A percentile compares a stretch with the other conserved stretches of the same genome.
Conservation (phyloP, 164 flowering plant species). For the Stephania japonica region DNA sequence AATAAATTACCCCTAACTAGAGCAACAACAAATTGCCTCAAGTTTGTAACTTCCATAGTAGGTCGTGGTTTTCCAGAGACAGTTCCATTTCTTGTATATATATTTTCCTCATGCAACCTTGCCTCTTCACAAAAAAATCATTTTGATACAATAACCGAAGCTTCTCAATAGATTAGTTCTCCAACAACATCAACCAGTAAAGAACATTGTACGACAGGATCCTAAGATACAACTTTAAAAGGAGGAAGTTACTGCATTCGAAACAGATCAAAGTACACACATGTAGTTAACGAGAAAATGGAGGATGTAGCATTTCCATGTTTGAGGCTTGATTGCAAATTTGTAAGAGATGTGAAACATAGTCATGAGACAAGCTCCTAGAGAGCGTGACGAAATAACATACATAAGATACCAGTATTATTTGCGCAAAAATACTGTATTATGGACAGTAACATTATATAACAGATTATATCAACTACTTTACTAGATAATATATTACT, state of each 20-base stretch:
- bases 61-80: not conserved
- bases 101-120: not conserved
- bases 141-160: not conserved
- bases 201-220: too few relatives aligned
- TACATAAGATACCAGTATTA: not conserved
- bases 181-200: not conserved
- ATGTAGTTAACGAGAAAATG: not conserved
- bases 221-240: not conserved
- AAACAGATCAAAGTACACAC: not conserved
- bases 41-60: too few relatives aligned
- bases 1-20: too few relatives aligned
- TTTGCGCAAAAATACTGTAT: not conserved
- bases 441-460: not conserved
- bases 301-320: not conserved
- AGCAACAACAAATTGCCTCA: too few relatives aligned
- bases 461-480: conserved; percentile 24
- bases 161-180: not conserved
- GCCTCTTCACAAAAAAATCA: not conserved
- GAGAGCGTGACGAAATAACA: not conserved
- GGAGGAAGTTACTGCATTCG: not conserved
- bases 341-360: not conserved
- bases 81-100: not conserved
- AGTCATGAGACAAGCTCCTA: not conserved
- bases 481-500: conserved; percentile 45
- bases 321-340: not conserved